phyloP scores from a whole-genome alignment of 257 asterid species.

The Forsythia viridissima region DNA sequence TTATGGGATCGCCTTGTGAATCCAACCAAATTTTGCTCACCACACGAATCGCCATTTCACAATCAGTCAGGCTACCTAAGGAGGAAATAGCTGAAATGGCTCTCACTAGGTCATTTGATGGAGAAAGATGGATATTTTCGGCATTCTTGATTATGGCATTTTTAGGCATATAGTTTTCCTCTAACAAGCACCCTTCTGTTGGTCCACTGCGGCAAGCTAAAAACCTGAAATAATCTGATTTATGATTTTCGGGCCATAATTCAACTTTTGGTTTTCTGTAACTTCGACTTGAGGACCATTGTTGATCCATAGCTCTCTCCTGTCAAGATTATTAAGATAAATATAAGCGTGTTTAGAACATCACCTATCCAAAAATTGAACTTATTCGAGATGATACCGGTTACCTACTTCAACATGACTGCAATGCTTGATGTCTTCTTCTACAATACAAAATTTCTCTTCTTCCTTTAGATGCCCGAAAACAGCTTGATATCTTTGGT shows the following conservation, averaged over 20 bases:
- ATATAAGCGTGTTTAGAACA: neutral
- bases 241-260: conserved; percentile 39
- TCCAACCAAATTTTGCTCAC: conserved; percentile 67
- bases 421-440: conserved; percentile 33
- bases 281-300: conserved; percentile 47
- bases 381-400: conserved; percentile 8
- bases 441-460: conserved; percentile 21
- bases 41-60: conserved; percentile 65
- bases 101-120: conserved; percentile 29
- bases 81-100: conserved; percentile 56
- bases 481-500: conserved; percentile 57
- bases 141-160: conserved; percentile 33
- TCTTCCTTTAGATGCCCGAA: conserved; percentile 55
- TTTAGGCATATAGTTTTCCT: conserved; percentile 18
- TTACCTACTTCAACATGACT: conserved; percentile 52
- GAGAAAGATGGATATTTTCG: conserved; percentile 10
- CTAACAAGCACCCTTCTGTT: conserved; percentile 26
- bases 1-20: conserved; percentile 36
- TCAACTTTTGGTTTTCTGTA: conserved; percentile 36
- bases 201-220: conserved; percentile 56
- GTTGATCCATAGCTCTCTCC: conserved; percentile 41
- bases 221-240: conserved; percentile 49
- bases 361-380: neutral
- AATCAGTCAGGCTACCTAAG: conserved; percentile 57
- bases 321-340: conserved; percentile 27